Conservation (phyloP, 2,329 filamentous ascomycete genomes). For the Monilinia vaccinii-corymbosi region DNA sequence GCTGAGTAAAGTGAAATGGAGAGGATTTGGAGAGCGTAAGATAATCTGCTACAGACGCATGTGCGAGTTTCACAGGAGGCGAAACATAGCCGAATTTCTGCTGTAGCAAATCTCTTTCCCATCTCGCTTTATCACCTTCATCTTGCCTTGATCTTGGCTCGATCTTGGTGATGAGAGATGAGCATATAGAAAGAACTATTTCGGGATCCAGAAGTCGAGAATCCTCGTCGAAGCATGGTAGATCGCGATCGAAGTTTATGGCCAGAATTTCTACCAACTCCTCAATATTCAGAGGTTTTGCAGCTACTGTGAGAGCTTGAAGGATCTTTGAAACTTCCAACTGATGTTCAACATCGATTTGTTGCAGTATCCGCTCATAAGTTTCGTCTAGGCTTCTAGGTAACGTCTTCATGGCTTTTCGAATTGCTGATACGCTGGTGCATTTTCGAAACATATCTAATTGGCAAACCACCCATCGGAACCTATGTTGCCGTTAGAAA, state of each 20-base stretch:
- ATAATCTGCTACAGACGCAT: constrained; percentile 21
- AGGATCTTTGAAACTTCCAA: constrained; percentile 19
- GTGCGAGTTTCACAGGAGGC: constrained; percentile 15
- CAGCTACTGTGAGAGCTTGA: constrained; percentile 22
- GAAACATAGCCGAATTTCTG: neutral
- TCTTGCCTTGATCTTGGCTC: neutral
- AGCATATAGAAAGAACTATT: constrained; percentile 21
- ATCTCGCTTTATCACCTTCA: neutral
- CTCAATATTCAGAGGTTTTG: constrained; percentile 16
- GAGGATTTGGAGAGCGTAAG: constrained; percentile 12
- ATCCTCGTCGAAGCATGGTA: constrained; percentile 28
- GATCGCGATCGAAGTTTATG: constrained; percentile 20
- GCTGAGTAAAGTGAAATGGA: constrained; percentile 14
- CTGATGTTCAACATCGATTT: constrained; percentile 19
- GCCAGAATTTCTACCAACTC: constrained; percentile 28
- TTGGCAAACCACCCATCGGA: constrained; percentile 32
- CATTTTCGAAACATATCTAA: constrained; percentile 24
- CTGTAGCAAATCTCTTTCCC: neutral
- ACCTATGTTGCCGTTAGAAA: constrained; percentile 23
- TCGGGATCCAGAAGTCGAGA: constrained; percentile 29
- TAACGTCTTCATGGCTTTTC: constrained; percentile 28
- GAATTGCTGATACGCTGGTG: constrained; percentile 17
- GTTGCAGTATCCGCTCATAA: constrained; percentile 29
- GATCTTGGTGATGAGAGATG: constrained; percentile 14
- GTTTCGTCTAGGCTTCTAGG: constrained; percentile 30